phyloP scores from a whole-genome alignment of 73 alveolate species.

The Paraurostyla sp. region DNA sequence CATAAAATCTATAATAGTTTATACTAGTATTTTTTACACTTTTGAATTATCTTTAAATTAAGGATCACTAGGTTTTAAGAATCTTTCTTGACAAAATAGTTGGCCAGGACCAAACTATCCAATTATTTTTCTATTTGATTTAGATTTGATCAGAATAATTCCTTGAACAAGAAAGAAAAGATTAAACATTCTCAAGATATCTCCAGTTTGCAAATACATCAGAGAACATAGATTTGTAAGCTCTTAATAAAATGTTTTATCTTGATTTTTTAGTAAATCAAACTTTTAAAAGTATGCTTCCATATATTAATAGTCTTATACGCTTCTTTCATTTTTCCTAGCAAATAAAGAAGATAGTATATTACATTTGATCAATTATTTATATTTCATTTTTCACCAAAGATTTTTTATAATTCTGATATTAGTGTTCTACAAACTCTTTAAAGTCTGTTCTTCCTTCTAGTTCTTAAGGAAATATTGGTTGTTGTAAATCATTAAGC shows the following conservation, averaged over 20 bases:
- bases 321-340: constrained; percentile 50
- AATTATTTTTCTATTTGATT: background rate
- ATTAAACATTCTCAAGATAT: background rate
- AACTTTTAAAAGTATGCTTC: background rate
- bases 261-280: background rate
- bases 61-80: background rate
- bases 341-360: background rate
- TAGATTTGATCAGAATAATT: background rate
- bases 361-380: constrained; percentile 17
- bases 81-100: background rate
- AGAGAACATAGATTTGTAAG: background rate
- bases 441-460: constrained; percentile 24
- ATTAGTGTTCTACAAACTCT: background rate
- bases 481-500: background rate
- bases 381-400: background rate
- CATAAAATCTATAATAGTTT: background rate
- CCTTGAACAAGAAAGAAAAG: constrained; percentile 1
- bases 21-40: background rate
- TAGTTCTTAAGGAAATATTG: background rate
- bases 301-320: background rate
- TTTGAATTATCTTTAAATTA: background rate
- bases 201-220: background rate
- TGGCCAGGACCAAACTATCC: background rate
- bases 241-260: background rate
- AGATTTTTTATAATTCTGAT: background rate